Conservation (phyloP, 2,329 filamentous ascomycete genomes). For the Claviceps sp. region DNA sequence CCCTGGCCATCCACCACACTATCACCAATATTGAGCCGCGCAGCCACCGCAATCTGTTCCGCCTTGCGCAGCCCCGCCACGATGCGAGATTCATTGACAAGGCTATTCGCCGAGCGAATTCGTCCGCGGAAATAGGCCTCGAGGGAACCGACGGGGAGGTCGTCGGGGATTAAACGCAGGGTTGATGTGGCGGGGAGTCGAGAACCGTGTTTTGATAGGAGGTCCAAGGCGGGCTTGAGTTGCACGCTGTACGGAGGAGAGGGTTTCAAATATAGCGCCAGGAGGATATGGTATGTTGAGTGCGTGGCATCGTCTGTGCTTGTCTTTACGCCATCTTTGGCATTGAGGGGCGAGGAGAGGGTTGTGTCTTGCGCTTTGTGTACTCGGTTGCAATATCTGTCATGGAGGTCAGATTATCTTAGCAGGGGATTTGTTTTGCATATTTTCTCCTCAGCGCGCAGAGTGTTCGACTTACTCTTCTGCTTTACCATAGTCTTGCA, state of each 20-base stretch:
- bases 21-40: conserved; percentile 60
- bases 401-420: conserved; percentile 9
- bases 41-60: conserved; percentile 65
- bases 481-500: conserved; percentile 75
- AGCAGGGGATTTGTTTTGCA: no score
- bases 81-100: conserved; percentile 69
- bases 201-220: conserved; percentile 87
- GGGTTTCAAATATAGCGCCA: conserved; percentile 80
- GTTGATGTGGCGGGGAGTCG: conserved; percentile 80
- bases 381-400: conserved; percentile 76
- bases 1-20: conserved; percentile 37
- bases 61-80: conserved; percentile 64
- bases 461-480: conserved; percentile 56
- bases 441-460: neutral
- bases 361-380: conserved; percentile 47
- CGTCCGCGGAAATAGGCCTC: conserved; percentile 86
- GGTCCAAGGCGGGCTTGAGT: conserved; percentile 65
- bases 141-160: conserved; percentile 64
- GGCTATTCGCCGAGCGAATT: conserved; percentile 72
- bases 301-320: conserved; percentile 40
- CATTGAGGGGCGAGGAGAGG: conserved; percentile 20
- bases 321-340: conserved; percentile 19
- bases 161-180: conserved; percentile 69
- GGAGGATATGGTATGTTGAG: conserved; percentile 83
- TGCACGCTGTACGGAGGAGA: conserved; percentile 58